Conservation (phyloP, 345 rosid genomes). For the Corymbia maculata region DNA sequence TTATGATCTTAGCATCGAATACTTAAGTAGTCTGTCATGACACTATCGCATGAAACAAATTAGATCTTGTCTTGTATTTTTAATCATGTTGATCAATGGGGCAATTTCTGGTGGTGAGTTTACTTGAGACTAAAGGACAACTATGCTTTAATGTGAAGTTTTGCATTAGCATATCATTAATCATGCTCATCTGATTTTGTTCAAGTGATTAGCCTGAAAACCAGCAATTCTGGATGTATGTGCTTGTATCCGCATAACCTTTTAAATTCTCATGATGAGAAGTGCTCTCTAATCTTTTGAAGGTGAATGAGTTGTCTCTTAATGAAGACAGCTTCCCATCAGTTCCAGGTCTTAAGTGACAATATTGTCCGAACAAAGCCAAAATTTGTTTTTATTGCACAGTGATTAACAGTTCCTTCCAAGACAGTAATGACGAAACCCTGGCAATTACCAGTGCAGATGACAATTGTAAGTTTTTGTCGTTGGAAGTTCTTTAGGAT, state of each 20-base stretch:
- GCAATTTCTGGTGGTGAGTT: neutral
- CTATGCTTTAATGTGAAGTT: neutral
- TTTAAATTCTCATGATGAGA: neutral
- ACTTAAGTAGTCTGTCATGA: neutral
- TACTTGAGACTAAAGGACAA: neutral
- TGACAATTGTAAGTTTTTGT: too few species aligned
- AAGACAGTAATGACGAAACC: neutral
- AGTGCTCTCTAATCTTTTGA: accelerated
- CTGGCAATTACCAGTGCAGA: neutral
- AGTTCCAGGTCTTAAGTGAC: neutral
- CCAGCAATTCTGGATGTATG: neutral
- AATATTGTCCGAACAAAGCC: neutral
- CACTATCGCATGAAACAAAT: neutral
- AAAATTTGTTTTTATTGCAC: neutral
- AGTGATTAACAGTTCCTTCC: neutral
- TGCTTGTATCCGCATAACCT: neutral
- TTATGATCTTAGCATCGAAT: neutral
- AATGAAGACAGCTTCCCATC: neutral
- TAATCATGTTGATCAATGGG: accelerated
- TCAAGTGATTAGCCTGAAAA: neutral
- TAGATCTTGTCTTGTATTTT: neutral
- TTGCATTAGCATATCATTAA: neutral
- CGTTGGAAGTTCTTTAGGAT: too few species aligned
- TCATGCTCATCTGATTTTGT: neutral
- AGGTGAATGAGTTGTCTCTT: neutral